Percentiles rank a stretch among this genome's conserved stretches.
phyloP scores from a whole-genome alignment of 129 eudicot species.

The Arctium minus region DNA sequence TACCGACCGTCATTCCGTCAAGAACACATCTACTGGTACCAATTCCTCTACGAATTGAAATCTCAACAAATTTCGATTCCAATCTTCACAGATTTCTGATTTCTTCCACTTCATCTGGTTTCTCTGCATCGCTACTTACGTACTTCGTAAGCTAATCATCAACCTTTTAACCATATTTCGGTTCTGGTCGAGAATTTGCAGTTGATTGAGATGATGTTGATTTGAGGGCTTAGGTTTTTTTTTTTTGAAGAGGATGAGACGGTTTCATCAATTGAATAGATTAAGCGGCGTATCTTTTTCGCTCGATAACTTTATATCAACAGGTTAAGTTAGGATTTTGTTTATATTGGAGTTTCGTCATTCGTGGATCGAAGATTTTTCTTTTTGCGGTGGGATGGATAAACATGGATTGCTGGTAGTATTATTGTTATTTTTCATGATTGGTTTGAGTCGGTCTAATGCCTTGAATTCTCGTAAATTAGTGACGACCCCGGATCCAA shows the following conservation, averaged over 20 bases:
- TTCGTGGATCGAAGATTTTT: slow-evolving; percentile 14
- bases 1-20: slow-evolving; percentile 13
- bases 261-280: slow-evolving; percentile 6
- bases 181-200: not conserved
- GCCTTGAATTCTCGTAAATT: slow-evolving; percentile 16
- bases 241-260: not conserved
- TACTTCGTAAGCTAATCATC: not conserved
- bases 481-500: slow-evolving; percentile 6
- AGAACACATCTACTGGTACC: slow-evolving; percentile 20
- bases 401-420: slow-evolving; percentile 21
- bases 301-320: not conserved
- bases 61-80: slow-evolving; percentile 21
- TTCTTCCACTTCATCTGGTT: not conserved
- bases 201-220: slow-evolving; percentile 10
- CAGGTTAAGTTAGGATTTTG: slow-evolving; percentile 10
- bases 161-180: not conserved
- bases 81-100: not conserved
- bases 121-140: not conserved
- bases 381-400: slow-evolving; percentile 25
- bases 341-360: not conserved
- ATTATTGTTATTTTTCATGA: slow-evolving; percentile 12
- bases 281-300: not conserved
- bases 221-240: slow-evolving; percentile 16
- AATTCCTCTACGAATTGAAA: slow-evolving; percentile 23
- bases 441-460: slow-evolving; percentile 2